Base-by-base conservation (phyloP, 2,329 filamentous ascomycete species). In the Penicillium paneum region DNA sequence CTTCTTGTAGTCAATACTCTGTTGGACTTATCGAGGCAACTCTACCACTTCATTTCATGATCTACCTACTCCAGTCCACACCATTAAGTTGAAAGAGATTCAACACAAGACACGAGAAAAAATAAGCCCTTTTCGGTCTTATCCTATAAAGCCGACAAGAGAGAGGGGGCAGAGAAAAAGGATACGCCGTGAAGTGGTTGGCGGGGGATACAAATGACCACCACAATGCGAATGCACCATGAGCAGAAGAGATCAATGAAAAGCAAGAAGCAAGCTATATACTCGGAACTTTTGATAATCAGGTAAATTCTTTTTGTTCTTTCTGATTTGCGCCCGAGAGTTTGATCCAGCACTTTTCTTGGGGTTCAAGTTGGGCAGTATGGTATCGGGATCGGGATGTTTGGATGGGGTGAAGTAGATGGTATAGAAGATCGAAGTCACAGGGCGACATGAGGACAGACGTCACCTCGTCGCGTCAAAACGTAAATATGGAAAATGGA, bases 401-500 rank as follows among this genome's bases (percentile, higher is more conserved):
- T 57, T 49, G 31, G 50, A 41, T 35, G 47, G 44, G 49, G 46
- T 57, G 21, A 41, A 48, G 52, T 43, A 49, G 49, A 57, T 57
- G 51, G 57, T 62, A 57, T 63, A 60, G 52, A 54, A 55, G 56
- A 48, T 53, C 31, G 36, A 52, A 44, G 54, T 50, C 54, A 54
- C 52, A 52, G 34, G 51, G 52, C 45, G 46, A 41, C 15, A 43
- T 43, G 54, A 57, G 59, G 61, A 56, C 32, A 49, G 42, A 56
- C 54, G 49, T 63, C 58, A 60, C 55, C 57, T 64, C 57, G 55
- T 63, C 57, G 60, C 51, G 52, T 58, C 56, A 59, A 59, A 60
- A 54, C 56, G 49, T 51, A 60, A 60, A 60, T 58, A 56, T 64
- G 53, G 54, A 42, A 54, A 59, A 64, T 41, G 47, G 44, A 52